Conservation (phyloP, 768 basidiomycete species). For the Hygrocybe punicea region DNA sequence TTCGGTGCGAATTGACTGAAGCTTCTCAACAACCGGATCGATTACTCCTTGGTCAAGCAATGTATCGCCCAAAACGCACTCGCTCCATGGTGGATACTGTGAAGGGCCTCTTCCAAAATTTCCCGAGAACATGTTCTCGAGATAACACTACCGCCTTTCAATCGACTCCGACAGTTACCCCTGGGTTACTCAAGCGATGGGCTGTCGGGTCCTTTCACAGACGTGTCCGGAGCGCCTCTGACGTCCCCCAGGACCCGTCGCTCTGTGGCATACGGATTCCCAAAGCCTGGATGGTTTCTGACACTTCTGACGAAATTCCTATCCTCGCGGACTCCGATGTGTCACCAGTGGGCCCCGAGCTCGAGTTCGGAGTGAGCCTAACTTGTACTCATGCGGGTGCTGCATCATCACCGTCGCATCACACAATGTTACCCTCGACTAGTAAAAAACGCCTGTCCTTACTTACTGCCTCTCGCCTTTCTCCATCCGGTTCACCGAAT, state of each 20-base stretch:
- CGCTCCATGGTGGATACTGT: constrained; percentile 62
- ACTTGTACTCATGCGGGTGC: not conserved
- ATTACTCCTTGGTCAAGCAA: not conserved
- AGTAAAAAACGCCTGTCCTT: not conserved
- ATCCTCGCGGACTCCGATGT: no score
- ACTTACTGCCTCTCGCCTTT: not conserved
- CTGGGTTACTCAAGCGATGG: constrained; percentile 47
- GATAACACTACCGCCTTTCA: not conserved
- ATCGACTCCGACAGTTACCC: constrained; percentile 12
- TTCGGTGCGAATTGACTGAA: not conserved
- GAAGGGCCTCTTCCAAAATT: constrained; percentile 54
- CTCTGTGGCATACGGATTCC: not conserved
- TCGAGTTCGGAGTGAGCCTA: not conserved
- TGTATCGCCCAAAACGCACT: constrained; percentile 9
- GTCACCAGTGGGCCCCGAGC: no score
- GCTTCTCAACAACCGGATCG: not conserved
- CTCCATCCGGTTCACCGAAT: not conserved
- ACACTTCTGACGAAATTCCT: not conserved
- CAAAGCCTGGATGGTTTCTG: not conserved
- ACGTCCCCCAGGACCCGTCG: not conserved
- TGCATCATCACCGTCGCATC: not conserved
- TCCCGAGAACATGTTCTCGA: constrained; percentile 34
- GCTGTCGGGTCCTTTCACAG: constrained; percentile 21
- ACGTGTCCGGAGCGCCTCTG: not conserved
- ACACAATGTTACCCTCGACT: not conserved